These are phyloP conservation scores for Ascochyta pisi DNA, from an alignment of 2,329 filamentous ascomycete genomes.

Conservation along the genomic window DNA sequence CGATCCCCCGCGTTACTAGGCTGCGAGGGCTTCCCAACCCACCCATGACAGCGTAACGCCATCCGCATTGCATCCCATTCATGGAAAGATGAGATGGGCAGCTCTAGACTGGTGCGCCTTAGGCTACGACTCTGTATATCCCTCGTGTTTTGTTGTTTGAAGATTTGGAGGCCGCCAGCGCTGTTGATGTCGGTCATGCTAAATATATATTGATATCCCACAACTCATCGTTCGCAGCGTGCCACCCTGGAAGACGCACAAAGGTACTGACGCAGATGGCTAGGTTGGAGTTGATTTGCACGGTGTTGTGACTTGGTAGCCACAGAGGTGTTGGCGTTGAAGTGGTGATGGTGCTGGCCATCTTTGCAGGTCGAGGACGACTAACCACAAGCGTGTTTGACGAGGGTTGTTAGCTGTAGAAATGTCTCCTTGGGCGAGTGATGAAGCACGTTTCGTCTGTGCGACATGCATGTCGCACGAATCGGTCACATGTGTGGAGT, in stretches of 20 bases:
- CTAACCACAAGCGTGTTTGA: background rate
- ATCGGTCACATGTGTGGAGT: background rate
- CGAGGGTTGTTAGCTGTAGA: background rate
- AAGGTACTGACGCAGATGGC: too few relatives aligned
- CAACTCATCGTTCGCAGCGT: background rate
- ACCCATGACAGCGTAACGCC: slow-evolving; percentile 18
- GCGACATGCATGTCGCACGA: slow-evolving; percentile 3
- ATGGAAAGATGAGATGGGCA: background rate
- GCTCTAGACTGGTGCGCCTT: slow-evolving; percentile 21
- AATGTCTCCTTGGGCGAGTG: background rate
- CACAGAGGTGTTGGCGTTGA: too few relatives aligned
- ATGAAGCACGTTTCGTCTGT: slow-evolving; percentile 1
- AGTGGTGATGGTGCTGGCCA: too few relatives aligned
- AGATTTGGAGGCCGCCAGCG: slow-evolving; percentile 30
- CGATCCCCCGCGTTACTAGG: slow-evolving; percentile 38
- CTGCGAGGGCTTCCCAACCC: background rate
- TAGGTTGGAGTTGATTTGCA: too few relatives aligned
- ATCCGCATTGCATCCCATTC: background rate
- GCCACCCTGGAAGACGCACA: too few relatives aligned
- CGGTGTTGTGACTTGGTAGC: too few relatives aligned
- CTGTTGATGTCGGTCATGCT: background rate
- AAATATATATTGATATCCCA: slow-evolving; percentile 16
- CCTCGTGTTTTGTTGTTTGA: slow-evolving; percentile 33
- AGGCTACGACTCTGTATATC: slow-evolving; percentile 43
- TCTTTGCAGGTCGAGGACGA: too few relatives aligned